A percentile compares a stretch with the other conserved stretches of the same genome.
phyloP scores from a whole-genome alignment of 176 grass and related monocot genomes.

The Saccharum officinarum region DNA sequence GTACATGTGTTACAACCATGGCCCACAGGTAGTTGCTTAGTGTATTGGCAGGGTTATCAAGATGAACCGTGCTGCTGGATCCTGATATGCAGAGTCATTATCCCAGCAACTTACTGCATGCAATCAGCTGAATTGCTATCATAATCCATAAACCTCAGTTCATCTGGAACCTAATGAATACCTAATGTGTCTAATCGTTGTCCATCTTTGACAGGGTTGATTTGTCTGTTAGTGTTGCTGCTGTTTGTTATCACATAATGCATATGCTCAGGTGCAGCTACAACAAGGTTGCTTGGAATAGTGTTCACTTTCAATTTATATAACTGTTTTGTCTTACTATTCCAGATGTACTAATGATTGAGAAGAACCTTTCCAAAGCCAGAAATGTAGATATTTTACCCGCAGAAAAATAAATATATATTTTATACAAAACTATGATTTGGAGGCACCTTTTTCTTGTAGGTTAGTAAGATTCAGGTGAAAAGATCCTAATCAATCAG shows the following conservation, averaged over 20 bases:
- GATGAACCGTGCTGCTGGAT: neutral
- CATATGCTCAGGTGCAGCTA: neutral
- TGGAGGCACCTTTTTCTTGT: neutral
- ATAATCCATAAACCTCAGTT: neutral
- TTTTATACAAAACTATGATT: neutral
- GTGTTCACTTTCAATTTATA: neutral
- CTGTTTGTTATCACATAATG: neutral
- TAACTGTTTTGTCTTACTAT: neutral
- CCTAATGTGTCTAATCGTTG: neutral
- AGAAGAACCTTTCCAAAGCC: neutral
- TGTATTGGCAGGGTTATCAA: neutral
- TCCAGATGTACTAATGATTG: neutral
- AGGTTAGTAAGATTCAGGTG: neutral
- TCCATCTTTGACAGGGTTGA: neutral
- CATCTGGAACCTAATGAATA: neutral
- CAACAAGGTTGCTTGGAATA: neutral
- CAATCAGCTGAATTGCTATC: neutral
- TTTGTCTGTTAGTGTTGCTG: neutral
- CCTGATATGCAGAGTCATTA: neutral
- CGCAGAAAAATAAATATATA: neutral
- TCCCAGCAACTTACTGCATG: neutral
- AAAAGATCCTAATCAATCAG: neutral
- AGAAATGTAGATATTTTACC: neutral
- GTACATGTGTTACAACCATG: neutral
- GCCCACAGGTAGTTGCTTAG: neutral